These are phyloP conservation scores for Claviceps sp. DNA, from an alignment of 2,329 filamentous ascomycete species.

Conservation along the genomic window DNA sequence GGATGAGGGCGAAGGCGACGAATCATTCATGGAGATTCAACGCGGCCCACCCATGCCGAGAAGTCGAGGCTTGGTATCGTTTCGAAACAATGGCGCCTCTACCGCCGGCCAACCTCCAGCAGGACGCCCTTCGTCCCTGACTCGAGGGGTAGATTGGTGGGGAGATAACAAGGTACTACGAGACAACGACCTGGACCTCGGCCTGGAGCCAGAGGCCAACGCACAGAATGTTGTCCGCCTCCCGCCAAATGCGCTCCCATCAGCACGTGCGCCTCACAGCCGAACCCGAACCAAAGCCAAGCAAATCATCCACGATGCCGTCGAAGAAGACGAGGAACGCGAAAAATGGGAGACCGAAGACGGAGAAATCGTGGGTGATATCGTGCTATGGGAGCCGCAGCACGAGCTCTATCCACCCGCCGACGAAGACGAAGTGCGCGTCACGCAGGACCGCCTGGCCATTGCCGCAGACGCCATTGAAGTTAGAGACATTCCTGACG, in stretches of 20 bases:
- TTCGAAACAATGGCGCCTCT: constrained; percentile 32
- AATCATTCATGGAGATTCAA: constrained; percentile 34
- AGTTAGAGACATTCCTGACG: constrained; percentile 45
- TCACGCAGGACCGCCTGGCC: constrained; percentile 42
- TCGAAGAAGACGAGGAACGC: constrained; percentile 36
- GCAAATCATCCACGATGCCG: constrained; percentile 20
- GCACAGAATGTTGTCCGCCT: constrained; percentile 69
- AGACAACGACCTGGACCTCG: constrained; percentile 26
- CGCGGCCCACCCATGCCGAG: constrained; percentile 43
- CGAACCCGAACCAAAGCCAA: constrained; percentile 18
- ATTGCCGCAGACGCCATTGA: constrained; percentile 42
- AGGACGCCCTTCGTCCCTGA: constrained; percentile 63
- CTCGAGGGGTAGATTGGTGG: constrained; percentile 75
- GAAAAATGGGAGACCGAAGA: constrained; percentile 62
- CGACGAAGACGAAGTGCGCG: constrained; percentile 40
- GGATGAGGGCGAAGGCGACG: constrained; percentile 26
- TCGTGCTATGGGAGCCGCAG: constrained; percentile 49
- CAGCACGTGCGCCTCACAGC: constrained; percentile 13
- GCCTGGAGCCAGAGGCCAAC: constrained; percentile 27
- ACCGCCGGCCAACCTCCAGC: constrained; percentile 52
- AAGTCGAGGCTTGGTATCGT: constrained; percentile 39
- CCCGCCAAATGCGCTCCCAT: constrained; percentile 37
- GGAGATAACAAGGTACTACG: constrained; percentile 51
- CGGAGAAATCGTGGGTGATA: constrained; percentile 49
- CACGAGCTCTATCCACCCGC: constrained; percentile 39